These are phyloP conservation scores for Rutstroemia sp. DNA, from an alignment of 2,329 filamentous ascomycete species.

Conservation along the genomic window DNA sequence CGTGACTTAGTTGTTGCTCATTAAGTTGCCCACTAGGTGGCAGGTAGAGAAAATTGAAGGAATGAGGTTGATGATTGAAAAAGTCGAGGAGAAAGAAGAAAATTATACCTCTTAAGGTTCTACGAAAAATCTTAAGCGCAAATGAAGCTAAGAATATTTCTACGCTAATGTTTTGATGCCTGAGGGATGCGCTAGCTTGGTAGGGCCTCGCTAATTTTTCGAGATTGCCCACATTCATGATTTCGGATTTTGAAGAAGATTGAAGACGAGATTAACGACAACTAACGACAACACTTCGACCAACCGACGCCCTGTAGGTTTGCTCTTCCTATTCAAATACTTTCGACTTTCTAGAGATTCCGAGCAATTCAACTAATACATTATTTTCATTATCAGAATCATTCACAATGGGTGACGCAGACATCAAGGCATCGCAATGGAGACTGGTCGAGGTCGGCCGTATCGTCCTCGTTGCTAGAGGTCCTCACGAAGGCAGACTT, in stretches of 20 bases:
- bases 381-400: conserved; percentile 36
- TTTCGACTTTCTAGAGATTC: background rate
- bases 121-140: background rate
- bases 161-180: conserved; percentile 1
- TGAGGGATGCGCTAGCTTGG: conserved; percentile 9
- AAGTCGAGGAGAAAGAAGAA: background rate
- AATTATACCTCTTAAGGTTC: background rate
- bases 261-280: conserved; percentile 9
- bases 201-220: conserved; percentile 20
- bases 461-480: conserved; percentile 79
- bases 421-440: conserved; percentile 78
- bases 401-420: conserved; percentile 75
- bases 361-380: conserved; percentile 7
- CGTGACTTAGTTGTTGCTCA: background rate
- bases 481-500: conserved; percentile 77
- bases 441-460: conserved; percentile 95
- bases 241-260: conserved; percentile 6
- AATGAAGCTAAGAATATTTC: background rate
- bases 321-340: conserved; percentile 13
- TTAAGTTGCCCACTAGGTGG: background rate
- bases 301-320: conserved; percentile 27
- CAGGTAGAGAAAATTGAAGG: background rate
- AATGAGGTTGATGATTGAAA: background rate
- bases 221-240: conserved; percentile 8
- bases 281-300: conserved; percentile 25